phyloP scores from a whole-genome alignment of 2,329 filamentous ascomycete species.

The Aspergillus tanneri region DNA sequence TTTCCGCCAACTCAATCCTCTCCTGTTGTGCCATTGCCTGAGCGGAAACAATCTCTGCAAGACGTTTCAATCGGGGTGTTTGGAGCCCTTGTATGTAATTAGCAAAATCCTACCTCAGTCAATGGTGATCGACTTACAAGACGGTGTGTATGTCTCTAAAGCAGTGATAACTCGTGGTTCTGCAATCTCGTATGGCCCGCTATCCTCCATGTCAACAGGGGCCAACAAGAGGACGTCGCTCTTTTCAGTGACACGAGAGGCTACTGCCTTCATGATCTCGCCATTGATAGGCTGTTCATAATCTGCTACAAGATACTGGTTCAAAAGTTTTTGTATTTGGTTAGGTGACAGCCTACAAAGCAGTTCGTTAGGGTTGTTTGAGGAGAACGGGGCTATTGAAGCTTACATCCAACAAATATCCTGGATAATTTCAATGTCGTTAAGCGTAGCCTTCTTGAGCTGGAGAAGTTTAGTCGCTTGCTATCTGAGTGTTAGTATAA shows the following conservation, averaged over 20 bases:
- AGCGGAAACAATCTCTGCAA: constrained; percentile 96
- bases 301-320: constrained; percentile 97
- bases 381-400: neutral
- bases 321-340: constrained; percentile 97
- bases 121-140: constrained; percentile 66
- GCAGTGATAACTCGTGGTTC: constrained; percentile 95
- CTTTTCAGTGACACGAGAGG: constrained; percentile 95
- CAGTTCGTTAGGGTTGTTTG: constrained; percentile 8
- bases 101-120: constrained; percentile 10
- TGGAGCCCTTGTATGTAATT: constrained; percentile 70
- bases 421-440: constrained; percentile 99
- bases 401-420: constrained; percentile 99
- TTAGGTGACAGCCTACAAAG: constrained; percentile 81
- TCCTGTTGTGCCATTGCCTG: constrained; percentile 96
- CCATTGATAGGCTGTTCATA: constrained; percentile 99
- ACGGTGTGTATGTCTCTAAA: constrained; percentile 95
- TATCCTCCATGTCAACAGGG: constrained; percentile 98
- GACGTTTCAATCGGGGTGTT: constrained; percentile 88
- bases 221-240: constrained; percentile 90
- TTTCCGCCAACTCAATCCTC: constrained; percentile 60
- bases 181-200: constrained; percentile 95
- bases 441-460: constrained; percentile 97
- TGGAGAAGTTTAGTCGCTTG: constrained; percentile 98
- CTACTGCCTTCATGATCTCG: constrained; percentile 99
- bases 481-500: constrained; percentile 43